Evolutionary conservation across 371 early-diverging fungal species (phyloP).

Genomic region (Rhizopus delemar): DNA sequence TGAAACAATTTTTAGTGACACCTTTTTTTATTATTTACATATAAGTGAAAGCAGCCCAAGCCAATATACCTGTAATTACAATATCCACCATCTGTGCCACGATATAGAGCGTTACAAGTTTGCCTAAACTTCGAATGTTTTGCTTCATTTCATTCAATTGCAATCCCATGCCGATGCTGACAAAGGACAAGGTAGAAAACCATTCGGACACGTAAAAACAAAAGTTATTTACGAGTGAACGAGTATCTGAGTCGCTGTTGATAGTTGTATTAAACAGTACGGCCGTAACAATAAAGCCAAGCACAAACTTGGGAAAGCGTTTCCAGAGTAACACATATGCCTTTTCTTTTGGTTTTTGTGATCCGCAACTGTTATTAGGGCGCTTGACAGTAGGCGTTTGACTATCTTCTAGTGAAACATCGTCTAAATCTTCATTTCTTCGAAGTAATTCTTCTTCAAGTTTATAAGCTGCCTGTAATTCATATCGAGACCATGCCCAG

Average conservation of each 20-base stretch:
- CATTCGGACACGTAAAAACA: constrained; percentile 66
- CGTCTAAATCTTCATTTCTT: constrained; percentile 13
- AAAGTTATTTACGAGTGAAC: constrained; percentile 48
- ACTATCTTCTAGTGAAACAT: constrained; percentile 5
- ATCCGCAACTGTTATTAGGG: constrained; percentile 16
- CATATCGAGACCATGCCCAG: constrained; percentile 59
- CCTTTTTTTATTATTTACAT: constrained; percentile 2
- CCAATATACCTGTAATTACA: constrained; percentile 50
- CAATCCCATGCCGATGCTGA: constrained; percentile 60
- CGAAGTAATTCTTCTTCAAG: constrained; percentile 30
- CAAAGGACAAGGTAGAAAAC: constrained; percentile 66
- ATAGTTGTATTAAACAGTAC: constrained; percentile 61
- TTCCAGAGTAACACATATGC: constrained; percentile 52
- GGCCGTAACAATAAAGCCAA: constrained; percentile 63
- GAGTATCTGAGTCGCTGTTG: constrained; percentile 27
- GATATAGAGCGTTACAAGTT: constrained; percentile 54
- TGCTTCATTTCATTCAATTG: constrained; percentile 57
- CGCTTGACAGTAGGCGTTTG: constrained; percentile 24
- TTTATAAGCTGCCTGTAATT: constrained; percentile 38
- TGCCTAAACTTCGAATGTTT: constrained; percentile 53
- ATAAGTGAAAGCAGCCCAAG: constrained; percentile 56
- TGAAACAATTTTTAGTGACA: background rate
- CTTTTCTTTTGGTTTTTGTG: constrained; percentile 23
- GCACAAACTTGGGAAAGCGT: constrained; percentile 65
- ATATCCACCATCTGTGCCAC: constrained; percentile 64